Percentiles rank a stretch among this genome's conserved stretches.
Evolutionary conservation across 345 rosid species (phyloP).

Genomic region (Carallia pectinifolia): DNA sequence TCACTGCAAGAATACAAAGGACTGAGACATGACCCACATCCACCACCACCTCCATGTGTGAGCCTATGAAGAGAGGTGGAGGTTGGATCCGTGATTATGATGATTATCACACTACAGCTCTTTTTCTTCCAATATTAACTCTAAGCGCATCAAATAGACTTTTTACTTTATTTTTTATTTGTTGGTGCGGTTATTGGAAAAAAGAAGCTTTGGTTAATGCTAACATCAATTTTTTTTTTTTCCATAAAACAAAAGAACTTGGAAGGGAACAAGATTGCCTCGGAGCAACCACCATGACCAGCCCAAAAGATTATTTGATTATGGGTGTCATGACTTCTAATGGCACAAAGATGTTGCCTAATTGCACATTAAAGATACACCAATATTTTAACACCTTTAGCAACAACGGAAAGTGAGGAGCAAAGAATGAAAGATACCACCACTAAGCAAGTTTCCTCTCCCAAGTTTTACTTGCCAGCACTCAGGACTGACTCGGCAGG

Average conservation of each 20-base stretch:
- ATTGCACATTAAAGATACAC: not conserved
- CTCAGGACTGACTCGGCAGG: too few relatives aligned
- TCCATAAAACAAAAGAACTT: not conserved
- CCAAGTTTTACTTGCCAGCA: too few relatives aligned
- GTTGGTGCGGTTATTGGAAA: not conserved
- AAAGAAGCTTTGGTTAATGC: not conserved
- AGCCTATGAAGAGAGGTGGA: constrained; percentile 1
- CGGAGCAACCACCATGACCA: not conserved
- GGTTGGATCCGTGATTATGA: constrained; percentile 9
- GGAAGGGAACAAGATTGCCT: not conserved
- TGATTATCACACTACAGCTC: not conserved
- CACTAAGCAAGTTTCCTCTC: too few relatives aligned
- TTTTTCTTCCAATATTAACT: not conserved
- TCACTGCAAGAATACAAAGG: not conserved
- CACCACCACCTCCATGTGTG: not conserved
- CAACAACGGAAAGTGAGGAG: too few relatives aligned
- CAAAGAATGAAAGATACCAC: too few relatives aligned
- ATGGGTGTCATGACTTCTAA: not conserved
- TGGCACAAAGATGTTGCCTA: not conserved
- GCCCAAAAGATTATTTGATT: not conserved
- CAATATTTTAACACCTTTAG: too few relatives aligned
- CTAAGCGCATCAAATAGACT: not conserved
- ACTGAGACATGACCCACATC: constrained; percentile 20
- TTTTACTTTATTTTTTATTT: not conserved
- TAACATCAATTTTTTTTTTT: not conserved